These are phyloP conservation scores for Halophytophthora batemanensis DNA, from an alignment of 352 stramenopile genomes.

Conservation along the genomic window DNA sequence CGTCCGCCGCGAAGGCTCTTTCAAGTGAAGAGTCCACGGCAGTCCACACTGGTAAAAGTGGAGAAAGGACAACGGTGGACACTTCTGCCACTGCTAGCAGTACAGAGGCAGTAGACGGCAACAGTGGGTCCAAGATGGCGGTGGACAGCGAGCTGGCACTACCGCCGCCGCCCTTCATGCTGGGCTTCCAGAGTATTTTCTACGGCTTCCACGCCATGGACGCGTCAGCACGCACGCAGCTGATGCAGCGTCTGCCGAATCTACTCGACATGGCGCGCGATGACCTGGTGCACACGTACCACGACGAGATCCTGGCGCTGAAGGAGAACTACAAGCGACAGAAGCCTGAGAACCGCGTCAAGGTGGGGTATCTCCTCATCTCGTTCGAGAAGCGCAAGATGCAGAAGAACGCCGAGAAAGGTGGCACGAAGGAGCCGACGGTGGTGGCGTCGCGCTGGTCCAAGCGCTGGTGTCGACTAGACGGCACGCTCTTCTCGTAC, in stretches of 20 bases:
- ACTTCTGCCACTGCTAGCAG: slow-evolving; percentile 12
- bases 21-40: slow-evolving; percentile 10
- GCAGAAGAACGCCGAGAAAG: slow-evolving; percentile 32
- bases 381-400: slow-evolving; percentile 76
- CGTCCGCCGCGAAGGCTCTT: slow-evolving; percentile 4
- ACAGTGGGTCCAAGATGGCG: slow-evolving; percentile 11
- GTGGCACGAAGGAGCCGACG: slow-evolving; percentile 52
- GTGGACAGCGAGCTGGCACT: slow-evolving; percentile 26
- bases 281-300: slow-evolving; percentile 79
- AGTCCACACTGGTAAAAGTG: slow-evolving; percentile 7
- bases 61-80: slow-evolving; percentile 7
- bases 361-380: slow-evolving; percentile 74
- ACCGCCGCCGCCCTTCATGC: slow-evolving; percentile 45
- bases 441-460: slow-evolving; percentile 71
- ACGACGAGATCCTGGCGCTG: slow-evolving; percentile 78
- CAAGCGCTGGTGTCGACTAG: slow-evolving; percentile 81
- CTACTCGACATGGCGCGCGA: slow-evolving; percentile 73
- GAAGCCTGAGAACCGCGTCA: slow-evolving; percentile 72
- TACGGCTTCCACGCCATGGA: slow-evolving; percentile 76
- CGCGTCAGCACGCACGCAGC: slow-evolving; percentile 38
- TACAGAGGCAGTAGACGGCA: slow-evolving; percentile 9
- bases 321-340: slow-evolving; percentile 85
- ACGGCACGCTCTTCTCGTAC: slow-evolving; percentile 75
- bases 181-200: slow-evolving; percentile 66
- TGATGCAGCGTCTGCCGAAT: slow-evolving; percentile 70